Conservation (phyloP, 2,329 filamentous ascomycete species). For the Colletotrichum zoysiae region DNA sequence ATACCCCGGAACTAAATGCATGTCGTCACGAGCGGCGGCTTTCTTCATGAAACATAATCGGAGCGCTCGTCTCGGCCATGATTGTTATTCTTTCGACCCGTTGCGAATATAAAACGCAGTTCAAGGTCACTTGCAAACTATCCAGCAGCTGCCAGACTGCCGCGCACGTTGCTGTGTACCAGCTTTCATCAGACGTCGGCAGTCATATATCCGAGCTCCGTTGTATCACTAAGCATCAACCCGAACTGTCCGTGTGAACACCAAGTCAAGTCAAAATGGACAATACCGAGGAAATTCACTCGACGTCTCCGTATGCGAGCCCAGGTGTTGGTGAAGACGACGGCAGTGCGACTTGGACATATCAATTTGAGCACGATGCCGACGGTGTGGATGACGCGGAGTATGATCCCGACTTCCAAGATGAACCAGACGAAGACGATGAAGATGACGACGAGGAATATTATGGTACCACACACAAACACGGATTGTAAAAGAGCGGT, state of each 20-base stretch:
- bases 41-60: constrained; percentile 31
- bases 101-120: not conserved
- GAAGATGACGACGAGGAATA: constrained; percentile 43
- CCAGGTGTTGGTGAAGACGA: not conserved
- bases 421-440: constrained; percentile 46
- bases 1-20: constrained; percentile 29
- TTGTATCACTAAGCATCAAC: constrained; percentile 38
- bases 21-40: constrained; percentile 40
- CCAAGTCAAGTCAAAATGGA: constrained; percentile 26
- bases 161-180: constrained; percentile 7
- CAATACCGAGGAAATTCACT: not conserved
- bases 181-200: constrained; percentile 32
- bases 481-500: not conserved
- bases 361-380: constrained; percentile 30
- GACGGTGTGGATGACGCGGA: constrained; percentile 53
- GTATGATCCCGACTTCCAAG: constrained; percentile 45
- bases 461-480: constrained; percentile 17
- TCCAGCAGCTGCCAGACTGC: not conserved
- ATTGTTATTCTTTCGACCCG: not conserved
- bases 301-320: constrained; percentile 5
- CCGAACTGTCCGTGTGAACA: constrained; percentile 35
- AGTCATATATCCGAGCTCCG: constrained; percentile 38
- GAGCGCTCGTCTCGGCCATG: constrained; percentile 3
- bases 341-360: constrained; percentile 20
- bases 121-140: not conserved